Evolutionary conservation across 2,329 filamentous ascomycete genomes (phyloP), one percentile per base, ranked within the genome.

Genomic region (Sclerotinia nivalis): DNA sequence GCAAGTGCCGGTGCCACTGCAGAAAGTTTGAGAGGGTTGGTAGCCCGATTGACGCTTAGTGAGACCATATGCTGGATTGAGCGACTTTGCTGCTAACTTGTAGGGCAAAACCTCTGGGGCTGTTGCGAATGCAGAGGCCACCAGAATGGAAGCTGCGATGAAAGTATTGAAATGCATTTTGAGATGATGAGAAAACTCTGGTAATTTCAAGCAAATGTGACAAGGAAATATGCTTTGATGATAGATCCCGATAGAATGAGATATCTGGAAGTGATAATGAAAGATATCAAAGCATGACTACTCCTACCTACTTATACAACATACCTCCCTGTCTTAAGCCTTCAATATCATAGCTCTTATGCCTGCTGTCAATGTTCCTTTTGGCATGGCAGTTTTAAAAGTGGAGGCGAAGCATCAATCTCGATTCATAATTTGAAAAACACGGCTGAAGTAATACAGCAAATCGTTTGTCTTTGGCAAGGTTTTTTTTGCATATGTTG

Each of bases 11-110:
- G 25, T 34, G 20, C 61, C 61, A 34, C 62, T 55, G 31, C 68
- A 70, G 25, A 60, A 67, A 28, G 54, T 67, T 60, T 70, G 62
- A 9, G 62, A 59, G 1, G 61, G 68, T 55, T 70, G 54, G 22
- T 70, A 70, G 20, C 68, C 68, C 6, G 43, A 47, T 70, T 70
- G 68, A 59, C 68, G 68, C 47, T 70, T 67, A 20, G 15, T 13
- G n/a, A 67, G 20, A 31, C 54, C 54, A 12, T 55, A 59, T 3
- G 45, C 52, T 20, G 54, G 34, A 22, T 60, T 67, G 13, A 70
- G 28, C 13, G 68, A 70, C 9, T 13, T 56, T 25, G 54, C 45
- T 45, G 61, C 68, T 47, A 70, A n/a, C 25, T 60, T 67, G 68
- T 70, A 70, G 10, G 68, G 68, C 25, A 45, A 43, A 45, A 9